phyloP scores from a whole-genome alignment of 2,329 filamentous ascomycete genomes.

The Chaetomium strumarium region DNA sequence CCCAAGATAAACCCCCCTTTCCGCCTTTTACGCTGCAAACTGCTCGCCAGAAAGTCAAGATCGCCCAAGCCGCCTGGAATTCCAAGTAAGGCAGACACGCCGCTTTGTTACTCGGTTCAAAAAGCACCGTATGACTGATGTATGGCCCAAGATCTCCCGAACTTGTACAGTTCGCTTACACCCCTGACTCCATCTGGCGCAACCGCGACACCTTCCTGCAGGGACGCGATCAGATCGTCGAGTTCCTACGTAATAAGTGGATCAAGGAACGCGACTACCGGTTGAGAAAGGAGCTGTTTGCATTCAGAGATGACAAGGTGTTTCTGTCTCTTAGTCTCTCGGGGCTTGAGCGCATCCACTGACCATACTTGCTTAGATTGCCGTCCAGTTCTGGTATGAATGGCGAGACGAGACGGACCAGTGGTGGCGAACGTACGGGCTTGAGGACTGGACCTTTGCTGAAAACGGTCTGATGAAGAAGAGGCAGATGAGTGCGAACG shows the following conservation, averaged over 20 bases:
- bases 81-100: constrained; percentile 46
- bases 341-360: neutral
- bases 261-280: constrained; percentile 63
- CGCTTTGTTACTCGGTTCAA: neutral
- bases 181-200: constrained; percentile 70
- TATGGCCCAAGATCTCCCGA: constrained; percentile 50
- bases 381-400: constrained; percentile 90
- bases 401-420: constrained; percentile 63
- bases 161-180: constrained; percentile 66
- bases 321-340: neutral
- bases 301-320: constrained; percentile 62
- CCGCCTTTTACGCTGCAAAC: constrained; percentile 72
- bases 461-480: constrained; percentile 66
- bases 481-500: constrained; percentile 70
- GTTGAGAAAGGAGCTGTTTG: constrained; percentile 77
- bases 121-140: neutral
- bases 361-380: constrained; percentile 46
- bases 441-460: constrained; percentile 75
- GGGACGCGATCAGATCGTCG: constrained; percentile 61
- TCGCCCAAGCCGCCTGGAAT: constrained; percentile 80
- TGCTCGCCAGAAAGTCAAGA: constrained; percentile 72
- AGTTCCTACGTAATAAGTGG: constrained; percentile 71
- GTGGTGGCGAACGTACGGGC: constrained; percentile 84
- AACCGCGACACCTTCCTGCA: constrained; percentile 66
- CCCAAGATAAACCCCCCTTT: constrained; percentile 37